Evolutionary conservation across 2,329 filamentous ascomycete genomes (phyloP).

Genomic region (Claviceps cyperi): DNA sequence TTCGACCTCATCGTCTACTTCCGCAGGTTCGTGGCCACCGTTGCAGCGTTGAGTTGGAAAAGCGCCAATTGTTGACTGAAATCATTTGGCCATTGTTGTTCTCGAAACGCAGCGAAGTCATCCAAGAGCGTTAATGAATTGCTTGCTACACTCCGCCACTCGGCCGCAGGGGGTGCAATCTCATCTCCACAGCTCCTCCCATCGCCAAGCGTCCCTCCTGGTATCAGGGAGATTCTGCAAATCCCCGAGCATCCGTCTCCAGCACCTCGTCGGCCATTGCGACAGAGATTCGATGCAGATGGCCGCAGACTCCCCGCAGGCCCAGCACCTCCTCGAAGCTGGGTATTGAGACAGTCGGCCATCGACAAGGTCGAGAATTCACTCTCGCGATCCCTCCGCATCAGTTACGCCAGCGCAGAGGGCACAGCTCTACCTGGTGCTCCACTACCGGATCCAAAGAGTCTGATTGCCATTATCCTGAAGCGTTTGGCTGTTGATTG

Average conservation of each 20-base stretch:
- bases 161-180: conserved; percentile 16
- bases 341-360: conserved; percentile 22
- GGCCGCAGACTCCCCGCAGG: conserved; percentile 41
- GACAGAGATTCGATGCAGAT: conserved; percentile 27
- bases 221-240: conserved; percentile 43
- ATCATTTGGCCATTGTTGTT: not conserved
- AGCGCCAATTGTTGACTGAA: not conserved
- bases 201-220: conserved; percentile 42
- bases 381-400: conserved; percentile 10
- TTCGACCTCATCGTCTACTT: conserved; percentile 10
- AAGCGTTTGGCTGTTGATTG: conserved; percentile 38
- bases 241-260: conserved; percentile 42
- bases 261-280: conserved; percentile 29
- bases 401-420: conserved; percentile 9
- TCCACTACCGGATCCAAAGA: conserved; percentile 28
- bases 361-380: conserved; percentile 7
- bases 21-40: not conserved
- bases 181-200: conserved; percentile 15
- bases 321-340: conserved; percentile 44
- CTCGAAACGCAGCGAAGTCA: conserved; percentile 14
- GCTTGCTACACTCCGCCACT: conserved; percentile 40
- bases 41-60: not conserved
- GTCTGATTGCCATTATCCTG: conserved; percentile 37
- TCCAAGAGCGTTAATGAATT: conserved; percentile 41
- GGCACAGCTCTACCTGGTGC: conserved; percentile 27